Percentiles rank a stretch among this genome's conserved stretches.
These are phyloP conservation scores for Ceratocystis eucalypticola DNA, from an alignment of 2,329 filamentous ascomycete genomes.

Conservation along the genomic window DNA sequence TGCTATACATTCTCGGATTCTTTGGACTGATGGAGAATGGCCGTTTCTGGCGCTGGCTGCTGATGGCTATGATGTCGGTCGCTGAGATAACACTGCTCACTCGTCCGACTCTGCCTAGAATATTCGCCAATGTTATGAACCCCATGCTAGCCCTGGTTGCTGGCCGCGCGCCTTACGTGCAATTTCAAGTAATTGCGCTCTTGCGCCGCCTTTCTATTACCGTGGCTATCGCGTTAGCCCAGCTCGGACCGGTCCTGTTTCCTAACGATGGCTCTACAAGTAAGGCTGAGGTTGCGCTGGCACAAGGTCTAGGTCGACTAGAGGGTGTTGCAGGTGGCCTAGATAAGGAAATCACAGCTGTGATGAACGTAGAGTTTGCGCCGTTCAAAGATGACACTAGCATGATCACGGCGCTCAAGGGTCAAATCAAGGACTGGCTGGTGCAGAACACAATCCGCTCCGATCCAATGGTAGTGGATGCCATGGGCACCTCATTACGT, in stretches of 20 bases:
- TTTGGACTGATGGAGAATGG: conserved; percentile 57
- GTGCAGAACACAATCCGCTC: conserved; percentile 71
- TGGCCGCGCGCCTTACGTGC: conserved; percentile 52
- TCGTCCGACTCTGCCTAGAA: conserved; percentile 36
- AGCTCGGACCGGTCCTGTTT: conserved; percentile 57
- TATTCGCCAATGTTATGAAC: conserved; percentile 35
- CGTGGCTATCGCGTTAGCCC: conserved; percentile 68
- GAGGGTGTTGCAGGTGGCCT: conserved; percentile 44
- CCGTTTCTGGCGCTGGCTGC: conserved; percentile 51
- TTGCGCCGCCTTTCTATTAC: conserved; percentile 65
- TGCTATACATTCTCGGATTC: conserved; percentile 48
- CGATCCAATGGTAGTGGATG: conserved; percentile 70
- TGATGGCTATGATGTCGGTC: conserved; percentile 38
- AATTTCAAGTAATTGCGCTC: conserved; percentile 70
- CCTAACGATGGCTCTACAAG: conserved; percentile 21
- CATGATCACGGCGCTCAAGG: conserved; percentile 40
- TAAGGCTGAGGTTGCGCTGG: conserved; percentile 35
- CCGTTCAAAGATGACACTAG: conserved; percentile 64
- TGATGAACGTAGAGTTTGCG: conserved; percentile 65
- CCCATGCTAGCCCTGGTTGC: conserved; percentile 29
- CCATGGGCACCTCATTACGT: conserved; percentile 54
- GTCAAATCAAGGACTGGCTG: conserved; percentile 71
- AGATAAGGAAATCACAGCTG: conserved; percentile 54
- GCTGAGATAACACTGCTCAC: conserved; percentile 47
- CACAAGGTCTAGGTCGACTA: conserved; percentile 54